Evolutionary conservation across 371 early-diverging fungal species (phyloP).

Genomic region (Mucor velutinosus): DNA sequence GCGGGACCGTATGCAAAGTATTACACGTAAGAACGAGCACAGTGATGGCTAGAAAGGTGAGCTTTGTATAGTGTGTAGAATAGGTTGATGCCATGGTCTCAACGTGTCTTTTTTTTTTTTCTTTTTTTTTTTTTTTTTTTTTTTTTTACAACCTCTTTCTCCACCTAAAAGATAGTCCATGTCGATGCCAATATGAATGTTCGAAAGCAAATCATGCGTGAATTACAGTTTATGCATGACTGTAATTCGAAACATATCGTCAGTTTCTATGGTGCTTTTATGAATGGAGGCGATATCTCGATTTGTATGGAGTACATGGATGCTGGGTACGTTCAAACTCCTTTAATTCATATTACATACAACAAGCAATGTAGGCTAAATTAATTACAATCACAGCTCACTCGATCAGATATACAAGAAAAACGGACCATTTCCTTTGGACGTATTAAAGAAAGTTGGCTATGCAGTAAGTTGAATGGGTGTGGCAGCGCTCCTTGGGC

Average conservation of each 20-base stretch:
- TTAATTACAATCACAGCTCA: conserved; percentile 46
- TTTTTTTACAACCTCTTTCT: no score
- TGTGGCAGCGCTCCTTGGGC: background rate
- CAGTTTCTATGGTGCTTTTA: conserved; percentile 88
- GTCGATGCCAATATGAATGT: conserved; percentile 72
- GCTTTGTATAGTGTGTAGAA: background rate
- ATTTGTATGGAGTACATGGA: conserved; percentile 95
- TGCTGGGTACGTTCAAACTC: conserved; percentile 56
- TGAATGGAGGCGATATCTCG: conserved; percentile 79
- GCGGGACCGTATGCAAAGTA: conserved; percentile 83
- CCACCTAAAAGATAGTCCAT: conserved; percentile 73
- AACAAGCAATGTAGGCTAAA: background rate
- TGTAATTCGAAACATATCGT: conserved; percentile 87
- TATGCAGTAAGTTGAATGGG: conserved; percentile 57
- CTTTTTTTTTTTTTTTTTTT: no score
- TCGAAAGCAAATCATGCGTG: conserved; percentile 84
- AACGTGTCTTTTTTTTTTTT: background rate
- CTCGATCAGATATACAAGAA: conserved; percentile 80
- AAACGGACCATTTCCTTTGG: conserved; percentile 75
- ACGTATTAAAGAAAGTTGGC: conserved; percentile 77
- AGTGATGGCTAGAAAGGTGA: conserved; percentile 88
- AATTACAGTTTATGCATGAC: conserved; percentile 85
- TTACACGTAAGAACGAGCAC: conserved; percentile 75
- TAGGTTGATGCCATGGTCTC: background rate
- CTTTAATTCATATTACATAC: background rate